These are phyloP conservation scores for Hibiscus trionum DNA, from an alignment of 345 rosid species.

Conservation along the genomic window DNA sequence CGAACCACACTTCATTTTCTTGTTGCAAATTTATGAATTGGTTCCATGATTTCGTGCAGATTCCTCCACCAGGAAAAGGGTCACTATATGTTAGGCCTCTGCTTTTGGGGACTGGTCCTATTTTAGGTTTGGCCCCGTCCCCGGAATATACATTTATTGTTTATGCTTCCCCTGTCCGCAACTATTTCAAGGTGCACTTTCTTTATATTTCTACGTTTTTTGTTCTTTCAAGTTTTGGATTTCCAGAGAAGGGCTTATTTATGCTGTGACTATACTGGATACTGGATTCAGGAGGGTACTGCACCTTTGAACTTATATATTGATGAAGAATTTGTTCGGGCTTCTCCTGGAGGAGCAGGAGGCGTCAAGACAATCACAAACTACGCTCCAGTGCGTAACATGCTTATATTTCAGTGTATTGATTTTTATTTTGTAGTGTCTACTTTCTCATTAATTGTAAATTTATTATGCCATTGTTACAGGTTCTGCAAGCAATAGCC, in stretches of 20 bases:
- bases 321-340: conserved; percentile 55
- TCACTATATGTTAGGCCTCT: conserved; percentile 73
- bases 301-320: conserved; percentile 49
- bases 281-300: conserved; percentile 39
- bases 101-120: conserved; percentile 72
- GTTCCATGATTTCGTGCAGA: conserved; percentile 27
- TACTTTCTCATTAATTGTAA: background rate
- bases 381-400: conserved; percentile 61
- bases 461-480: background rate
- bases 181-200: conserved; percentile 60
- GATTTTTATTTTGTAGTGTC: background rate
- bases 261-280: conserved; percentile 8
- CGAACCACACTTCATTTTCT: background rate
- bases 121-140: conserved; percentile 65
- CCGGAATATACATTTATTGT: conserved; percentile 64
- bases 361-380: conserved; percentile 56
- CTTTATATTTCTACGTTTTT: conserved; percentile 1
- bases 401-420: conserved; percentile 3
- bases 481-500: conserved; percentile 58
- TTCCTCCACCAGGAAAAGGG: conserved; percentile 85
- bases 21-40: background rate
- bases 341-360: conserved; percentile 60
- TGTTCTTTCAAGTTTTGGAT: background rate
- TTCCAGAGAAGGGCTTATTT: background rate
- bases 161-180: conserved; percentile 71